Evolutionary conservation across 768 basidiomycete genomes (phyloP), one percentile per base, ranked within the genome.

Genomic region (Chiua virens): DNA sequence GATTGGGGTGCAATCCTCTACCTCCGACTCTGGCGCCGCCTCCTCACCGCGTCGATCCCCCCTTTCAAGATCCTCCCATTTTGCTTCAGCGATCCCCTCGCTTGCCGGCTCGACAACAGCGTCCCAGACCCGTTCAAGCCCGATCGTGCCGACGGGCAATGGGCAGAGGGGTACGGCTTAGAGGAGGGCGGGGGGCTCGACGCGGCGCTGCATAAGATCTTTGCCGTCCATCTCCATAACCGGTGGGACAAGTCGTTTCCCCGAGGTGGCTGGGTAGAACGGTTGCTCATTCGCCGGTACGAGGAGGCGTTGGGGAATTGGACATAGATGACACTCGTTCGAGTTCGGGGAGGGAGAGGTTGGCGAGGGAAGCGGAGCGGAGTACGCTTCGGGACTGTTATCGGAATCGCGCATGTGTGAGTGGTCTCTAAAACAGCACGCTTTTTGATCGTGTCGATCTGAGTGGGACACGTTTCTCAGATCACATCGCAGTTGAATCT

Each of bases 1-100:
- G 93, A 95, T 70, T 98, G 96, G 96, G 96, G 96, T 21, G 83
- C 92, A 0, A 78, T 86, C 20, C 84, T 98, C 50, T 98, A 98
- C 73, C 79, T 88, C 64, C 91, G 92, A 57, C 83, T 96, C 30
- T 93, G 89, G 81, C 85, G 93, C 8, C 81, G 91, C 1, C 86
- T 98, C 49, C 73, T 96, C 42, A 80, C 83, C 0, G 79, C 70
- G 0, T 79, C 79, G 14, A 79, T 92, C 48, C 85, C 82, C 1
- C 94, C 96, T 0, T 98, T 98, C 78, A 87, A 91, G 62, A 78
- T 98, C 45, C 82, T 98, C 18, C 96, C 96, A 0, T 98, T 87
- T 75, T 98, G 96, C 72, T 93, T 98, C 69, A 85, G 85, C 56
- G 96, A 98, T 60, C 93, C 85, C 3, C 81, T 89, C 30, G 91